phyloP scores from a whole-genome alignment of 139 green algal genomes.

The Pleodorina starrii region DNA sequence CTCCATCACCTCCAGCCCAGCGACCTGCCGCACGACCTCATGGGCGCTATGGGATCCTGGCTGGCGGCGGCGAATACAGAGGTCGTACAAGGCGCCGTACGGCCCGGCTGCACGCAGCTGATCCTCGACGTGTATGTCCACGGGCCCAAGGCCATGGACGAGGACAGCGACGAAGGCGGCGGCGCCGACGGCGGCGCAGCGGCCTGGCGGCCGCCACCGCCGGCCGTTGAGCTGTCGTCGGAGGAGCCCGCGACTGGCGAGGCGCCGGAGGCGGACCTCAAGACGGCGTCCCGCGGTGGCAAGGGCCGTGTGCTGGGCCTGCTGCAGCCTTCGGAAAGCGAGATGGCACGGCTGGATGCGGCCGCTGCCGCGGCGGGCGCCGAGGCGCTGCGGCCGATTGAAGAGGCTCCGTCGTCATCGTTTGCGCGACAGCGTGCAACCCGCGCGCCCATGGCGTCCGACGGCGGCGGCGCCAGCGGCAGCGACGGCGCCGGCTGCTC shows the following conservation, averaged over 20 bases:
- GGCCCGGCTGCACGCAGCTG: conserved; percentile 42
- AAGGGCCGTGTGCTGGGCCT: not conserved
- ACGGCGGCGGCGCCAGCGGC: not conserved
- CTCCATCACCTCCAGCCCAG: conserved; percentile 35
- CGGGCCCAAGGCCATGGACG: not conserved
- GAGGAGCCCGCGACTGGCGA: not conserved
- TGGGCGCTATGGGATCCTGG: conserved; percentile 29
- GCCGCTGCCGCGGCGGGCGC: not conserved
- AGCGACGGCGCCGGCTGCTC: not conserved
- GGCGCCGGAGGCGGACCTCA: not conserved
- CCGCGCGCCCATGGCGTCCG: not conserved
- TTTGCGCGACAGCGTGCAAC: no score
- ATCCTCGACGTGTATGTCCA: conserved; percentile 23
- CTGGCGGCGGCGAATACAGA: conserved; percentile 3
- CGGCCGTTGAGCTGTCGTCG: not conserved
- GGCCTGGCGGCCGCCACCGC: not conserved
- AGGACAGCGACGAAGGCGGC: not conserved
- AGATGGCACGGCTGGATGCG: not conserved
- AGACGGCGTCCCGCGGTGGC: no score
- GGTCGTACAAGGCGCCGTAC: conserved; percentile 33
- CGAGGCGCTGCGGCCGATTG: not conserved
- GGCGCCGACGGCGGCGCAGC: not conserved
- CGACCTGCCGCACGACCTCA: conserved; percentile 19
- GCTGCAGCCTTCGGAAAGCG: not conserved
- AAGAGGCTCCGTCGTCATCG: no score